These are phyloP conservation scores for Allium cepa DNA, from an alignment of 106 monocot genomes.

Conservation along the genomic window DNA sequence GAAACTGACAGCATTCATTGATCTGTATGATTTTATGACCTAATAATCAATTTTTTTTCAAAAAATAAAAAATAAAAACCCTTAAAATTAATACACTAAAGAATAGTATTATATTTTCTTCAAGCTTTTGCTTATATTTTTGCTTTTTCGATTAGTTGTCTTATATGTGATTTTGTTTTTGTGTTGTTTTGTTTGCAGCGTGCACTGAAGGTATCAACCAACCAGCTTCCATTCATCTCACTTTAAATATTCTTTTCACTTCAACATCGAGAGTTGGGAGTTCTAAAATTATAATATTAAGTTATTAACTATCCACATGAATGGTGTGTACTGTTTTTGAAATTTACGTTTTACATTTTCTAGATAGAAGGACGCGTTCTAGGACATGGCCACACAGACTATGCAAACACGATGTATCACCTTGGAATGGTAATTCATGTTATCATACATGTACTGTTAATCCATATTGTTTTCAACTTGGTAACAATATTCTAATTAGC, in stretches of 20 bases:
- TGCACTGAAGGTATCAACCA: slow-evolving; percentile 69
- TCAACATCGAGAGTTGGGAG: too few relatives aligned
- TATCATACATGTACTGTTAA: not conserved
- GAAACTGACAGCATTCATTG: too few relatives aligned
- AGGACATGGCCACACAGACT: slow-evolving; percentile 66
- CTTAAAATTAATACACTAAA: too few relatives aligned
- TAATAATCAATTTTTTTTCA: too few relatives aligned
- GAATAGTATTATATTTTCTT: not conserved
- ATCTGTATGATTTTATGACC: too few relatives aligned
- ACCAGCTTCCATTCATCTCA: not conserved
- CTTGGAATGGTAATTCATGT: slow-evolving; percentile 63
- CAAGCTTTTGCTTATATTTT: not conserved
- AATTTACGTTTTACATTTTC: slow-evolving; percentile 9
- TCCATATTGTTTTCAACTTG: not conserved
- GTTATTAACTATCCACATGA: not conserved
- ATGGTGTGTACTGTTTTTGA: not conserved
- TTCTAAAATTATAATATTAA: not conserved
- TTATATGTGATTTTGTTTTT: slow-evolving; percentile 6
- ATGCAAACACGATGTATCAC: slow-evolving; percentile 92
- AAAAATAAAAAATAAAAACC: too few relatives aligned
- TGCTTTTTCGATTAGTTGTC: not conserved
- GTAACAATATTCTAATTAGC: too few relatives aligned
- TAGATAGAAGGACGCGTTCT: slow-evolving; percentile 90
- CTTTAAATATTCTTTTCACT: not conserved
- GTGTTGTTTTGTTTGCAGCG: slow-evolving; percentile 40